Conservation (phyloP, 1,284 basidiomycete species). For the Ceratobasidium sp. region DNA sequence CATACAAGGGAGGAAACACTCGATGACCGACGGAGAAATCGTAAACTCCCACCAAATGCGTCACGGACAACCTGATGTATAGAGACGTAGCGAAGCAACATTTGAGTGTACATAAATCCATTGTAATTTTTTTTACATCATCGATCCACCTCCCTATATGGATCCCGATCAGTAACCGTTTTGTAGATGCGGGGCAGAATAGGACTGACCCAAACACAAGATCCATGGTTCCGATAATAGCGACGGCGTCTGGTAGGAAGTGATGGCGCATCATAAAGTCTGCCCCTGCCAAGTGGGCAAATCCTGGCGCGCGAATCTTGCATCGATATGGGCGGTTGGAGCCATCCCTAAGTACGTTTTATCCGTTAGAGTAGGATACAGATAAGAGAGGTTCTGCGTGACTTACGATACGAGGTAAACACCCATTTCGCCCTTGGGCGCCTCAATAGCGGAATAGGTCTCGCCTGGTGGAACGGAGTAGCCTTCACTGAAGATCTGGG, state of each 20-base stretch:
- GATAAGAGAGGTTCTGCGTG: no score
- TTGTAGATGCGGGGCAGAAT: slow-evolving; percentile 34
- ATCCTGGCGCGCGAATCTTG: slow-evolving; percentile 94
- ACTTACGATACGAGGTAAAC: slow-evolving; percentile 92
- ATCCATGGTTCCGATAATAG: slow-evolving; percentile 96
- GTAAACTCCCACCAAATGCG: no score
- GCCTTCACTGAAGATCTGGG: slow-evolving; percentile 92
- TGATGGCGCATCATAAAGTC: slow-evolving; percentile 98
- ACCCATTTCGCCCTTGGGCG: slow-evolving; percentile 98
- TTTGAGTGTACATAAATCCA: not conserved
- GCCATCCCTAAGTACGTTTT: slow-evolving; percentile 74
- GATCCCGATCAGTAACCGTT: slow-evolving; percentile 22
- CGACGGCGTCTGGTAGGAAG: slow-evolving; percentile 91
- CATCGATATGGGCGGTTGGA: slow-evolving; percentile 94
- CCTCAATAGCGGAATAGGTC: slow-evolving; percentile 98
- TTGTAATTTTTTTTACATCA: slow-evolving; percentile 48
- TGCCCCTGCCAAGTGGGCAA: slow-evolving; percentile 90
- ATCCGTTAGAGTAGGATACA: no score
- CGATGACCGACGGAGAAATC: no score
- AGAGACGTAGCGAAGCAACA: slow-evolving; percentile 11
- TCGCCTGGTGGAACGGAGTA: slow-evolving; percentile 98
- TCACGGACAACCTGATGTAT: not conserved
- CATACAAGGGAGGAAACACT: no score
- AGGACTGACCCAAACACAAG: slow-evolving; percentile 82
- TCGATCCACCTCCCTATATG: slow-evolving; percentile 62